Evolutionary conservation across 2,329 filamentous ascomycete species (phyloP), one percentile per base, ranked within the genome.

Genomic region (Colletotrichum falcatum): DNA sequence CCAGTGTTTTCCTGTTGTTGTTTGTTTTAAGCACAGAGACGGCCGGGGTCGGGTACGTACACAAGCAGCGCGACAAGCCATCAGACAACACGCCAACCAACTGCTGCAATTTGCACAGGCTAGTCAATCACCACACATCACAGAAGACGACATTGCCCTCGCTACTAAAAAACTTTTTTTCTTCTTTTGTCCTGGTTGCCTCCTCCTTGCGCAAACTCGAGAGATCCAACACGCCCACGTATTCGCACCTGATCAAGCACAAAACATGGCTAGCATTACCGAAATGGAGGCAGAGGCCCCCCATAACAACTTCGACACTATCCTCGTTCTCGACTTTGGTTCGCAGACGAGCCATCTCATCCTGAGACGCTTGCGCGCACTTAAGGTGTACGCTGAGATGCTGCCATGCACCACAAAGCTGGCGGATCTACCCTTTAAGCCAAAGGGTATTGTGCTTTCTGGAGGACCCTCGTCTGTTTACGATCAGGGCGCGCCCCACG

Each of bases 331-430:
- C 75, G 91, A 93, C 80, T 93, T 93, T 78, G 91, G 83, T 62
- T 91, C 88, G 30, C 91, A 93, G 81, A 92, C 91, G 77, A 90
- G 89, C 49, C 92, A 94, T 80, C 84, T 95, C 48, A 94, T 95
- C 77, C 90, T 90, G 12, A 87, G 93, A 65, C 89, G 93, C 42
- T 87, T 97, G 35, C 88, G 94, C 75, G 89, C 92, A 75, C 87
- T 97, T 81, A 92, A 91, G 83, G 88, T 97, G 79, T 97, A 93
- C 85, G 90, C 90, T 72, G 94, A 97, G 84, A 92, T 97, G 91
- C 89, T 97, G 53, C 93, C 93, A 28, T 97, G 94, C 82, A 97
- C 92, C 55, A 90, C 92, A 76, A 95, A 95, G 84, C 82, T 97
- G 28, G 84, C 88, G 8, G 93, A 96, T 66, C 87, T 97, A 42